phyloP scores from a whole-genome alignment of 208 protist genomes.

The Trypanosoma conorhini region DNA sequence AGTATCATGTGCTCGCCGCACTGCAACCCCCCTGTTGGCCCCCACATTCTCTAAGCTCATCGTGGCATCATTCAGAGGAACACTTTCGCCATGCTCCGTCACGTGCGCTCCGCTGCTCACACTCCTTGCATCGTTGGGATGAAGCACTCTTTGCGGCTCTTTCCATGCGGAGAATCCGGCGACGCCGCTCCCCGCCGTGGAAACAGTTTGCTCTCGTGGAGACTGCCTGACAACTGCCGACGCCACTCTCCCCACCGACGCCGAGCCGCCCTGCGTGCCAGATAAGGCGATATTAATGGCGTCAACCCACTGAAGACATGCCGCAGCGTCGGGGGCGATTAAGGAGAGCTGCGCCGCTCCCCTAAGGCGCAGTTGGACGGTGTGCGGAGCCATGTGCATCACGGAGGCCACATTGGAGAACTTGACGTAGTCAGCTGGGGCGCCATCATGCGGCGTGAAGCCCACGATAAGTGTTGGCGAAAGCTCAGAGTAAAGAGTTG shows the following conservation, averaged over 20 bases:
- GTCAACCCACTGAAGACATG: slow-evolving; percentile 24
- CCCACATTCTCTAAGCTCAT: neutral
- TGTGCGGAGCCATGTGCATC: neutral
- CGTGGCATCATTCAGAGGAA: neutral
- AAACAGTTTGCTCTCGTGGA: neutral
- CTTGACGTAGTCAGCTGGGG: slow-evolving; percentile 33
- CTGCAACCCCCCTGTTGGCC: neutral
- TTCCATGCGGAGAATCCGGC: neutral
- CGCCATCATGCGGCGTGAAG: slow-evolving; percentile 12
- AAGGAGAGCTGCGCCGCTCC: slow-evolving; percentile 8
- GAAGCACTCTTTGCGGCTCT: neutral
- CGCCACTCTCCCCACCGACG: neutral
- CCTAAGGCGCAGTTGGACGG: slow-evolving; percentile 12
- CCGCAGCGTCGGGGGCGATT: slow-evolving; percentile 16
- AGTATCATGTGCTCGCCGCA: neutral
- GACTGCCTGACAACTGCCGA: neutral
- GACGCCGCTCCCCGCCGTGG: neutral
- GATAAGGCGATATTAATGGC: slow-evolving; percentile 26
- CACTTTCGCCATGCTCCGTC: neutral
- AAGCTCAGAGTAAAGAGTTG: slow-evolving; percentile 30
- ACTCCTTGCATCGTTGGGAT: neutral
- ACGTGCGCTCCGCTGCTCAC: neutral
- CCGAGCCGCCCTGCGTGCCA: neutral
- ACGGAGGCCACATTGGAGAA: slow-evolving; percentile 29
- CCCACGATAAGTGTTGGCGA: slow-evolving; percentile 39